Percentiles rank a stretch among this genome's conserved stretches.
phyloP scores from a whole-genome alignment of 129 eudicot genomes.

The Centella asiatica region DNA sequence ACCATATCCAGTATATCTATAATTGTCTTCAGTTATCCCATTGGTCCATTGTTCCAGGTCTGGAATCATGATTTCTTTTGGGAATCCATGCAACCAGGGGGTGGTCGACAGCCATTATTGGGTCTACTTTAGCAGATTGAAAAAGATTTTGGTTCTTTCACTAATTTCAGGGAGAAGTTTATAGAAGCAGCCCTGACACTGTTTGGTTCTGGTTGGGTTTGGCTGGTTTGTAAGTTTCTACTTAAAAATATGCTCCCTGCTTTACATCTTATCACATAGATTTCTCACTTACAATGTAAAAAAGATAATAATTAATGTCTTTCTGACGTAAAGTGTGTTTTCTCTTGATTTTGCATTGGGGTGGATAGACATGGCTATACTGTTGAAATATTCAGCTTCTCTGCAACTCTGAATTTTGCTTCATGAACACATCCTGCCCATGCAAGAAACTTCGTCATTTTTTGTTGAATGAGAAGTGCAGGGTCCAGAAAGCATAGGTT shows the following conservation, averaged over 20 bases:
- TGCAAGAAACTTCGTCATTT: too few relatives aligned
- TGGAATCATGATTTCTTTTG: slow-evolving; percentile 99
- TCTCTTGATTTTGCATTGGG: too few relatives aligned
- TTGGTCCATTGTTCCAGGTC: slow-evolving; percentile 37
- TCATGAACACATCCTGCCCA: too few relatives aligned
- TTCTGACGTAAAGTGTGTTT: too few relatives aligned
- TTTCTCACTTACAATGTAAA: slow-evolving; percentile 1
- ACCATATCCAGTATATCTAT: slow-evolving; percentile 1
- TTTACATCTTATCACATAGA: not conserved
- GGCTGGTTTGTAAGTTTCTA: slow-evolving; percentile 83
- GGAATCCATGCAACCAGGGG: slow-evolving; percentile 98
- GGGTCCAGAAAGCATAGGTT: too few relatives aligned
- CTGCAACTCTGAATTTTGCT: too few relatives aligned
- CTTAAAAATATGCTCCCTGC: slow-evolving; percentile 6
- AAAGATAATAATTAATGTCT: too few relatives aligned
- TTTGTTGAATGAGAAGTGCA: too few relatives aligned
- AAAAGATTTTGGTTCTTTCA: slow-evolving; percentile 80
- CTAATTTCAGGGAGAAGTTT: slow-evolving; percentile 69
- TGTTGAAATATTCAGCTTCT: too few relatives aligned
- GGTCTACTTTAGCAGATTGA: slow-evolving; percentile 80
- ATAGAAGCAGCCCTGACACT: slow-evolving; percentile 55
- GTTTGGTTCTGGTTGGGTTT: slow-evolving; percentile 94
- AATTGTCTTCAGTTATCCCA: not conserved
- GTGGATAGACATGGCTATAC: too few relatives aligned
- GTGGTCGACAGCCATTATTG: slow-evolving; percentile 63